These are phyloP conservation scores for Hippophae gyantsensis DNA, from an alignment of 306 rosid genomes.

Conservation along the genomic window DNA sequence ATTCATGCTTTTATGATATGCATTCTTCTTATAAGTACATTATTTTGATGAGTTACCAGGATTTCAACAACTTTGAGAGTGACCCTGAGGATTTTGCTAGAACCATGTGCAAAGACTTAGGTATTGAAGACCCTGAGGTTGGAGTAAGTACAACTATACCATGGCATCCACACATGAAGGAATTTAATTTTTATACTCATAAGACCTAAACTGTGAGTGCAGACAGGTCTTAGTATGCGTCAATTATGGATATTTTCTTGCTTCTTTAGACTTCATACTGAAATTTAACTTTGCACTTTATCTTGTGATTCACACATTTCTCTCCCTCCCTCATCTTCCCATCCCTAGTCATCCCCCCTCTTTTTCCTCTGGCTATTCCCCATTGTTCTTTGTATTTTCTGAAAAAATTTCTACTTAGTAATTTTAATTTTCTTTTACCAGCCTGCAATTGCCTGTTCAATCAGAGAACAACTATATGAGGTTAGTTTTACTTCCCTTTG, in stretches of 20 bases:
- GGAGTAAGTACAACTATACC: slow-evolving; percentile 49
- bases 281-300: no score
- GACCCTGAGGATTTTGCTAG: slow-evolving; percentile 94
- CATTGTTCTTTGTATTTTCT: no score
- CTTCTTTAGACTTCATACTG: no score
- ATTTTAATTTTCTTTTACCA: not conserved
- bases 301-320: no score
- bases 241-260: no score
- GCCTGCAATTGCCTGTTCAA: no score
- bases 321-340: no score
- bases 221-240: no score
- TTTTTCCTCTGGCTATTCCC: no score
- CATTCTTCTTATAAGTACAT: slow-evolving; percentile 5
- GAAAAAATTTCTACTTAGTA: not conserved
- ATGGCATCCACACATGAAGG: not conserved
- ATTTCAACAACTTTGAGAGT: slow-evolving; percentile 88
- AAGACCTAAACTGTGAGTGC: no score
- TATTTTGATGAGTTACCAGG: slow-evolving; percentile 36
- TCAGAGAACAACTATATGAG: no score
- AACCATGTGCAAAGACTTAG: slow-evolving; percentile 75
- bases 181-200: not conserved
- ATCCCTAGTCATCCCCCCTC: no score
- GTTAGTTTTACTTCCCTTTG: not conserved
- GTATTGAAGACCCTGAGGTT: slow-evolving; percentile 82
- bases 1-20: not conserved